These are phyloP conservation scores for Eucalyptus globulus DNA, from an alignment of 345 rosid genomes.

Conservation along the genomic window DNA sequence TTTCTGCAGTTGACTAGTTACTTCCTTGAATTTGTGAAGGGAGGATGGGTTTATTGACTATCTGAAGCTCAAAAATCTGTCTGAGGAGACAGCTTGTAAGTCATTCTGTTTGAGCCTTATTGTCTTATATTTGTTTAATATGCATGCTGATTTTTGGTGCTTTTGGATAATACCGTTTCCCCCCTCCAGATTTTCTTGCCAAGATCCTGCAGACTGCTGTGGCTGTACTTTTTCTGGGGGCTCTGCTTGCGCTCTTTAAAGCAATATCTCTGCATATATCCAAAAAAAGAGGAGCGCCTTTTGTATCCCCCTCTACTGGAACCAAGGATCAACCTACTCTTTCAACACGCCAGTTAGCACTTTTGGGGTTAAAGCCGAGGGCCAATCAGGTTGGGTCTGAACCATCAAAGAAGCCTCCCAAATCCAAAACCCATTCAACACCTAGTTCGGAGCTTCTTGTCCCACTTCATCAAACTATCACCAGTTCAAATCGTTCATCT, in stretches of 20 bases:
- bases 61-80: constrained; percentile 27
- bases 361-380: constrained; percentile 68
- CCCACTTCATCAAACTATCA: constrained; percentile 63
- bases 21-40: constrained; percentile 20
- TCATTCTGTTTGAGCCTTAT: background rate
- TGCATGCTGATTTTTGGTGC: background rate
- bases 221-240: constrained; percentile 46
- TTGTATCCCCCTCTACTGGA: constrained; percentile 24
- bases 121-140: background rate
- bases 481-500: constrained; percentile 43
- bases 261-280: constrained; percentile 35
- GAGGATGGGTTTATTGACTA: constrained; percentile 44
- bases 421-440: constrained; percentile 20
- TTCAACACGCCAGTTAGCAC: constrained; percentile 57
- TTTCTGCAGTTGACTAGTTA: background rate
- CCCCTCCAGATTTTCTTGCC: constrained; percentile 39
- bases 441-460: constrained; percentile 59
- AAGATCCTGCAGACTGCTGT: constrained; percentile 34
- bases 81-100: constrained; percentile 68
- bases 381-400: constrained; percentile 30
- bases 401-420: constrained; percentile 51
- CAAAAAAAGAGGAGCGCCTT: constrained; percentile 5
- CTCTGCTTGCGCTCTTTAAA: constrained; percentile 48
- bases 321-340: constrained; percentile 39
- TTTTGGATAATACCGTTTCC: background rate